phyloP scores from a whole-genome alignment of 1,284 basidiomycete species.

The Exobasidium cylindrosporum region DNA sequence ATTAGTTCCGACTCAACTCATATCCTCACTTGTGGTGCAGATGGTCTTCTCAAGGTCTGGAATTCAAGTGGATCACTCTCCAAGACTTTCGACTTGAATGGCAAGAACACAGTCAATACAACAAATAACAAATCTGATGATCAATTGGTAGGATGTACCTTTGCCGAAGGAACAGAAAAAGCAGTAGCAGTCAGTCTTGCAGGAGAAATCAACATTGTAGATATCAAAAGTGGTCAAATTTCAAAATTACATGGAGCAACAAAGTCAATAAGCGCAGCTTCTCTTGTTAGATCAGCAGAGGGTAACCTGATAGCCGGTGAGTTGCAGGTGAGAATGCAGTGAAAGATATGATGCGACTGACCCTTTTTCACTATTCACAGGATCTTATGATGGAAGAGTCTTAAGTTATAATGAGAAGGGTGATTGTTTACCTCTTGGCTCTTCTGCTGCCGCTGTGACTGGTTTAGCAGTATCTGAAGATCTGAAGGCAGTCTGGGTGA shows the following conservation, averaged over 20 bases:
- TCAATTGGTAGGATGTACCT: constrained; percentile 86
- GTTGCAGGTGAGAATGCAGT: too few species aligned
- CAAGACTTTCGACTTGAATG: constrained; percentile 32
- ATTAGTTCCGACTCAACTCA: constrained; percentile 66
- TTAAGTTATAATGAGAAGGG: constrained; percentile 29
- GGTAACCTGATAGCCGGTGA: constrained; percentile 6
- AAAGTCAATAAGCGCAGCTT: constrained; percentile 10
- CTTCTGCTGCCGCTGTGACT: constrained; percentile 3
- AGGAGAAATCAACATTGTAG: constrained; percentile 72
- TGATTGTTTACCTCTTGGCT: constrained; percentile 55
- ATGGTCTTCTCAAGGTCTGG: constrained; percentile 65
- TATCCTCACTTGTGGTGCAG: constrained; percentile 79
- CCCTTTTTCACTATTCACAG: neutral
- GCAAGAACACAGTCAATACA: constrained; percentile 19
- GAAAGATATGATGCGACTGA: too few species aligned
- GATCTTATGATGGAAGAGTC: constrained; percentile 22
- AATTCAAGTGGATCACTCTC: constrained; percentile 24
- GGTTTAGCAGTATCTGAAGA: constrained; percentile 10
- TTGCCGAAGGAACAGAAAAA: constrained; percentile 61
- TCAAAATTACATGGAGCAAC: constrained; percentile 56
- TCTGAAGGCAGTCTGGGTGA: constrained; percentile 22
- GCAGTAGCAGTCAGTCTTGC: constrained; percentile 82
- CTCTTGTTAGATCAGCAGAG: neutral
- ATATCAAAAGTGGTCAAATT: constrained; percentile 1
- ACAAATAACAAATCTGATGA: constrained; percentile 37